Conservation (phyloP, 495 filamentous ascomycete species). For the Trichoderma erinaceum region DNA sequence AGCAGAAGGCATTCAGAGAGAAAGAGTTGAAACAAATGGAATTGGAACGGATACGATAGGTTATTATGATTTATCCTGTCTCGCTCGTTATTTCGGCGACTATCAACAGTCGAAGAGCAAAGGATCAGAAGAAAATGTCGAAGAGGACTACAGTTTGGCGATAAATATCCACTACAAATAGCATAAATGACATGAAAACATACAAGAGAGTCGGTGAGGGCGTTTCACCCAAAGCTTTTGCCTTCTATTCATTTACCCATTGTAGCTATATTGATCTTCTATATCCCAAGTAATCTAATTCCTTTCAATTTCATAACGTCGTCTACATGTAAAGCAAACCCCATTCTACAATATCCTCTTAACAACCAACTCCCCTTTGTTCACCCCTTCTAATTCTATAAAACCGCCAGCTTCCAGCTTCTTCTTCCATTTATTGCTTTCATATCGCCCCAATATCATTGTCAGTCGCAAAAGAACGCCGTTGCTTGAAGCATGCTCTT, state of each 20-base stretch:
- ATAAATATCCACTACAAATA: too few relatives aligned
- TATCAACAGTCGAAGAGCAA: too few relatives aligned
- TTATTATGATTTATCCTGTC: too few relatives aligned
- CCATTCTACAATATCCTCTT: constrained; percentile 35
- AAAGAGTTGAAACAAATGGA: too few relatives aligned
- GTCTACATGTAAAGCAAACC: not conserved
- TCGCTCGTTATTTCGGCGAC: too few relatives aligned
- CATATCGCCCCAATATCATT: constrained; percentile 75
- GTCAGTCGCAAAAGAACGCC: constrained; percentile 65
- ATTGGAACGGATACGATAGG: too few relatives aligned
- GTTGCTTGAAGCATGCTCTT: constrained; percentile 43
- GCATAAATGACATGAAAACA: too few relatives aligned
- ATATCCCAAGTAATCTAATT: not conserved
- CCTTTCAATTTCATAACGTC: not conserved
- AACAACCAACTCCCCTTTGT: constrained; percentile 37
- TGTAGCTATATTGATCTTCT: not conserved
- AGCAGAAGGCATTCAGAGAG: too few relatives aligned
- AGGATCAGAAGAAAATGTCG: too few relatives aligned
- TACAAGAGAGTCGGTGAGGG: too few relatives aligned
- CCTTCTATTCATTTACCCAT: not conserved
- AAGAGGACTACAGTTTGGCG: too few relatives aligned
- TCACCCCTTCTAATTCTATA: constrained; percentile 42
- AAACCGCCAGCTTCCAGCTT: constrained; percentile 59
- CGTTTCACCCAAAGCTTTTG: too few relatives aligned
- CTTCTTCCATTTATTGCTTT: constrained; percentile 86